Evolutionary conservation across 2,329 filamentous ascomycete species (phyloP), one percentile per base, ranked within the genome.

Genomic region (Alternaria angustiovoidea): DNA sequence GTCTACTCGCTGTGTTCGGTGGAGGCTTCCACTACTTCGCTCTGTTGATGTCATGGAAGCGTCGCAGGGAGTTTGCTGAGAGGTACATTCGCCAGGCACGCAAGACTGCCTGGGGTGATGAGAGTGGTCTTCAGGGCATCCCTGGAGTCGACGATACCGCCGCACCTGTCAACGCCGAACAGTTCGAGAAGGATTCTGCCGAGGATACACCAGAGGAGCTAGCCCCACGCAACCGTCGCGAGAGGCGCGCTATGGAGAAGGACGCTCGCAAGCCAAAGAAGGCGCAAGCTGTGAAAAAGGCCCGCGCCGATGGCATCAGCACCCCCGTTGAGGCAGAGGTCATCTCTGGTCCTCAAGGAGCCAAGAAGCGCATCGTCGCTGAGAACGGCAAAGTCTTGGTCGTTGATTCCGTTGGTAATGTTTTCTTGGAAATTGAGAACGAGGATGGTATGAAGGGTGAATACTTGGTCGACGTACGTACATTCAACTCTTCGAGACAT

Each of bases 331-430:
- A 85, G 51, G 81, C 79, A 64, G 80, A 81, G 64, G 75, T 80
- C 72, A 78, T 81, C 6, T 79, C 84, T 54, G 87, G 88, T 11
- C 88, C 92, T 1, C 86, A 89, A 38, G 93, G 94, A 20, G 85
- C 90, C 34, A 92, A 92, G 81, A 96, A 94, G 85, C 87, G 92
- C 36, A 92, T 98, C 16, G 88, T 94, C 26, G 94, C 94, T 2
- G 91, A 97, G 83, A 99, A 99, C 72, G 95, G 95, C 68, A 99
- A 98, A 83, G 85, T 96, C 1, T 83, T 99, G 38, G 90, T 99
- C 57, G 95, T 99, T 4, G 94, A 99, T 79, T 92, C 92, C 0
- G 83, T 90, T 9, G 95, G 95, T 28, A 93, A 97, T 70, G 95
- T 99, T 12, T 99, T 92, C 75, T 84, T 99, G n/a, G 94, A 98